Percentiles rank a stretch among this genome's conserved stretches.
These are phyloP conservation scores for Metschnikowia gelsemii DNA, from an alignment of 805 yeast species.

Conservation along the genomic window DNA sequence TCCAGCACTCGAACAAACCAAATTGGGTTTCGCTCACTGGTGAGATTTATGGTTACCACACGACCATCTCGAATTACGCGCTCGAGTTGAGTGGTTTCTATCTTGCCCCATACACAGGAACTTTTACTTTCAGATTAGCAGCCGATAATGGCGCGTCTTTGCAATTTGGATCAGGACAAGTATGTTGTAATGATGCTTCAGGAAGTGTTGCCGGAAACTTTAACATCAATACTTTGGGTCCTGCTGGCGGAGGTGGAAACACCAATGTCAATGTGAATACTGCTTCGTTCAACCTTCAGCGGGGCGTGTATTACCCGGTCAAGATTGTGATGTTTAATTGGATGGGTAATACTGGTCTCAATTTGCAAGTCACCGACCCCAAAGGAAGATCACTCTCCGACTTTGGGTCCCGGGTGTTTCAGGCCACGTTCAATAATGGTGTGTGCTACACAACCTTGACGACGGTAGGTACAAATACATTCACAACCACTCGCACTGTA, in stretches of 20 bases:
- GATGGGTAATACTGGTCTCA: constrained; percentile 16
- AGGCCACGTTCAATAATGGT: constrained; percentile 8
- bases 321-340: constrained; percentile 20
- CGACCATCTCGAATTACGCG: constrained; percentile 13
- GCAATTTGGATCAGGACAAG: constrained; percentile 17
- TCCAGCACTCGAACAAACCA: constrained; percentile 2
- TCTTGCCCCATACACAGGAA: constrained; percentile 14
- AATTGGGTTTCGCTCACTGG: background rate
- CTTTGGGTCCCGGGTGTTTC: constrained; percentile 11
- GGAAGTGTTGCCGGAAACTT: constrained; percentile 17
- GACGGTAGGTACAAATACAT: constrained; percentile 6
- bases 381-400: constrained; percentile 5
- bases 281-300: constrained; percentile 12
- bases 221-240: constrained; percentile 14
- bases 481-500: constrained; percentile 11
- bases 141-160: constrained; percentile 22
- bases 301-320: constrained; percentile 17
- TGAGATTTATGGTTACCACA: constrained; percentile 9
- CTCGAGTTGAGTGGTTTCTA: constrained; percentile 18
- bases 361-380: constrained; percentile 7
- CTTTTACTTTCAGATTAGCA: constrained; percentile 13
- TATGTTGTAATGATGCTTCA: constrained; percentile 19
- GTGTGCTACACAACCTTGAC: constrained; percentile 10
- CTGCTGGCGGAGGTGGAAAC: constrained; percentile 15
- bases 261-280: constrained; percentile 8